A percentile compares a stretch with the other conserved stretches of the same genome.
These are phyloP conservation scores for Venturiaceae sp. DNA, from an alignment of 2,329 filamentous ascomycete genomes.

Conservation along the genomic window DNA sequence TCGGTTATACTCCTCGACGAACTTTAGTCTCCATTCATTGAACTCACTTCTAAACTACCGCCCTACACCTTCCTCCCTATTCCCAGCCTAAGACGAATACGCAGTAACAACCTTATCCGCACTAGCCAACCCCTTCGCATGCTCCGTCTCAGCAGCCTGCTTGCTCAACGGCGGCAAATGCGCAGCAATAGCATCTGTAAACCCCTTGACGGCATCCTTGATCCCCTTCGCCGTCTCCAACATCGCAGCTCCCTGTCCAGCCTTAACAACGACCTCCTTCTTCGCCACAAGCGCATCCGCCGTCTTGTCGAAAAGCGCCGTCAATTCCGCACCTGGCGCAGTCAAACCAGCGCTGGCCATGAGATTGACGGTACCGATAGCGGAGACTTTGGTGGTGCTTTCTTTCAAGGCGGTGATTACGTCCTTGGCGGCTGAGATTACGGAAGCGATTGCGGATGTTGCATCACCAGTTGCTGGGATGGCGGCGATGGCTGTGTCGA, in stretches of 20 bases:
- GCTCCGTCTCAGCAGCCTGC: not conserved
- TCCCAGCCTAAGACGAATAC: too few species aligned
- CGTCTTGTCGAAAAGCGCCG: not conserved
- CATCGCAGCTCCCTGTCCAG: not conserved
- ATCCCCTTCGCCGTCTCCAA: not conserved
- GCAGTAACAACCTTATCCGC: not conserved
- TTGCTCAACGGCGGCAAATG: not conserved
- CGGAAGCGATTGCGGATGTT: not conserved
- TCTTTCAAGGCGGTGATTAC: not conserved
- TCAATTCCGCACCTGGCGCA: not conserved
- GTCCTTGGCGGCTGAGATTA: not conserved
- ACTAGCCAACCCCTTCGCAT: not conserved
- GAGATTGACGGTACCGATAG: not conserved
- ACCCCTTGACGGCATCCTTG: not conserved
- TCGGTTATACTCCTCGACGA: not conserved
- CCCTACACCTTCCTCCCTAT: too few species aligned
- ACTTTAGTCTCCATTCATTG: too few species aligned
- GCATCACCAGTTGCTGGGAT: not conserved
- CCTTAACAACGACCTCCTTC: not conserved
- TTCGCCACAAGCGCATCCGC: not conserved
- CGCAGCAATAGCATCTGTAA: not conserved
- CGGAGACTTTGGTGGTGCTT: not conserved
- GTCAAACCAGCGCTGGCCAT: not conserved
- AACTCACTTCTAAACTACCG: too few species aligned
- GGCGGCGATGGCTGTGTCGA: not conserved